phyloP scores from a whole-genome alignment of 345 rosid species.

The Rhizophora mangle region DNA sequence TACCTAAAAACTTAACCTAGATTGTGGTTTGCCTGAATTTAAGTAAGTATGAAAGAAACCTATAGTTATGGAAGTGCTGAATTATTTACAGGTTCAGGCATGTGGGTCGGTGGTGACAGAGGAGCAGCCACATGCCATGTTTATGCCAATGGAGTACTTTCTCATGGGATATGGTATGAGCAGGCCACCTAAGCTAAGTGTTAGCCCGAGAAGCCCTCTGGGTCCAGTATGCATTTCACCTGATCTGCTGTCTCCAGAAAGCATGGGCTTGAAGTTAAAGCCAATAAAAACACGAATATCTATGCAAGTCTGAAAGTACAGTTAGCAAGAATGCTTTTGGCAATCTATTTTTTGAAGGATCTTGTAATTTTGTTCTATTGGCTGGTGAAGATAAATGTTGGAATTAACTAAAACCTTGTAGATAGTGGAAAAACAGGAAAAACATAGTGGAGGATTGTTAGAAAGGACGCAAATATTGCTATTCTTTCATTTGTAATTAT shows the following conservation, averaged over 20 bases:
- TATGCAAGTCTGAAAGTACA: not conserved
- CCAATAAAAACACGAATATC: conserved; percentile 26
- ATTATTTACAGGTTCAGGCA: conserved; percentile 23
- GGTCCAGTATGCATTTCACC: conserved; percentile 31
- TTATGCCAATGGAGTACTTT: conserved; percentile 31
- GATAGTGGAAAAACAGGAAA: conserved; percentile 34
- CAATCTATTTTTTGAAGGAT: not conserved
- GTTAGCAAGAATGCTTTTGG: not conserved
- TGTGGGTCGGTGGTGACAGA: conserved; percentile 35
- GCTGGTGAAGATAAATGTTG: conserved; percentile 4
- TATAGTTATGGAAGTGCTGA: conserved; percentile 1
- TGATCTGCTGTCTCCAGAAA: conserved; percentile 32
- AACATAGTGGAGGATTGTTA: conserved; percentile 10
- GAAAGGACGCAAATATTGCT: conserved; percentile 8
- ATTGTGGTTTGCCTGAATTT: conserved; percentile 4
- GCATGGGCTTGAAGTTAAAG: conserved; percentile 35
- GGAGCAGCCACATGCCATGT: conserved; percentile 34
- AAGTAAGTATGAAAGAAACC: no score
- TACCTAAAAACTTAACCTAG: conserved; percentile 11
- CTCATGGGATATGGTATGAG: conserved; percentile 29
- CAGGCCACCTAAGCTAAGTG: conserved; percentile 20
- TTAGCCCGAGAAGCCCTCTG: conserved; percentile 30
- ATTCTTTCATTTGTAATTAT: conserved; percentile 60
- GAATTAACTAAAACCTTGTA: conserved; percentile 25
- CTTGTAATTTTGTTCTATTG: conserved; percentile 22